These are phyloP conservation scores for Helianthus annuus DNA, from an alignment of 129 eudicot genomes.

Conservation along the genomic window DNA sequence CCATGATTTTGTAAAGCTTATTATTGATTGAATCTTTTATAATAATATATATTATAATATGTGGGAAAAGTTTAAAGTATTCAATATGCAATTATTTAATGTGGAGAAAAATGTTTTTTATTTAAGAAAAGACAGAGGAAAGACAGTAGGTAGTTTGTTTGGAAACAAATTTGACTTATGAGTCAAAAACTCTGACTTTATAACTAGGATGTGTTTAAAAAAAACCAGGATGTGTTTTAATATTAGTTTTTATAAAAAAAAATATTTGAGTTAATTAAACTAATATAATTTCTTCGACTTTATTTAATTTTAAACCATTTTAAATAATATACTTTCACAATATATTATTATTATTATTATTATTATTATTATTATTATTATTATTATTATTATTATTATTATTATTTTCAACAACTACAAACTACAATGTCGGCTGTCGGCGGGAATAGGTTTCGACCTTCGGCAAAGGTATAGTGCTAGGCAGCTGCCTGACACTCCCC, in stretches of 20 bases:
- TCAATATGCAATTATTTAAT: conserved; percentile 1
- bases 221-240: not conserved
- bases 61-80: not conserved
- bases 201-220: not conserved
- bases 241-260: not conserved
- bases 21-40: not conserved
- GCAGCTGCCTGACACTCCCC: no score
- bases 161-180: conserved; percentile 10
- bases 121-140: not conserved
- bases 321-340: no score
- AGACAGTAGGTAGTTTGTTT: not conserved
- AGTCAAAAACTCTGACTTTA: conserved; percentile 10
- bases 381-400: no score
- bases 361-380: no score
- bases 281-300: no score
- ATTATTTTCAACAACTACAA: no score
- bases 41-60: not conserved
- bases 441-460: no score
- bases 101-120: not conserved
- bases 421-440: no score
- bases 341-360: no score
- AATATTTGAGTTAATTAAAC: not conserved
- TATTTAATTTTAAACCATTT: no score
- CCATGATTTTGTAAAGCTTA: not conserved
- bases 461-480: no score